Evolutionary conservation across 306 rosid genomes (phyloP), one percentile per base, ranked within the genome.

Genomic region (Alnus rubra): DNA sequence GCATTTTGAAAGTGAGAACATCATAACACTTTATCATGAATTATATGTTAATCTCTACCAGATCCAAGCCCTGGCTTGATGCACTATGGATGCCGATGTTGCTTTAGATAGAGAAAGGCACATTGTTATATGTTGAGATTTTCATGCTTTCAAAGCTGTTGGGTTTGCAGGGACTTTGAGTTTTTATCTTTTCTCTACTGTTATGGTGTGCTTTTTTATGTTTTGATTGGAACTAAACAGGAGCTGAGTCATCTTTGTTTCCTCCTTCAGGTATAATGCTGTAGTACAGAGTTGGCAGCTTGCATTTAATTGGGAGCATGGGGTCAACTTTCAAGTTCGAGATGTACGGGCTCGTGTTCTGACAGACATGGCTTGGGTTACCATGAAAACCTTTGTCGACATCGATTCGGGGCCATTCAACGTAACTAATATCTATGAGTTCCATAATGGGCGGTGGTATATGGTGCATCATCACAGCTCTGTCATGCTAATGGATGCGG

Each of bases 401-500:
- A 79, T 96, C 81, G 97, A 93, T 65, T 81, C 90, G 0, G 97
- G 94, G 79, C 97, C 97, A 78, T 96, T 96, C 91, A 87, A 85
- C 53, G 88, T 88, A 76, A 89, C 98, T 55, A 93, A 93, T 74
- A 56, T 93, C 81, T 96, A 80, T 62, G 99, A 93, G 91, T 89
- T 87, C 71, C 94, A 87, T 39, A 87, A 83, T 7, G 98, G 97
- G 54, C 84, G 90, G 74, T 96, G 99, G 99, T 91, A 88, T 76
- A 83, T 96, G 93, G 98, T 96, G 80, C 98, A 93, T 82, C 99
- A 96, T 82, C 98, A 96, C 87, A 86, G 96, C 84, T 93, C 98
- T 31, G 89, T 90, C 84, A 90, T 90, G 97, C 55, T 62, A 39
- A 72, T 72, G 62, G 87, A 86, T 68, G 95, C 85, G 49, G 97